phyloP scores from a whole-genome alignment of 257 asterid species.

The Solanum dulcamara region DNA sequence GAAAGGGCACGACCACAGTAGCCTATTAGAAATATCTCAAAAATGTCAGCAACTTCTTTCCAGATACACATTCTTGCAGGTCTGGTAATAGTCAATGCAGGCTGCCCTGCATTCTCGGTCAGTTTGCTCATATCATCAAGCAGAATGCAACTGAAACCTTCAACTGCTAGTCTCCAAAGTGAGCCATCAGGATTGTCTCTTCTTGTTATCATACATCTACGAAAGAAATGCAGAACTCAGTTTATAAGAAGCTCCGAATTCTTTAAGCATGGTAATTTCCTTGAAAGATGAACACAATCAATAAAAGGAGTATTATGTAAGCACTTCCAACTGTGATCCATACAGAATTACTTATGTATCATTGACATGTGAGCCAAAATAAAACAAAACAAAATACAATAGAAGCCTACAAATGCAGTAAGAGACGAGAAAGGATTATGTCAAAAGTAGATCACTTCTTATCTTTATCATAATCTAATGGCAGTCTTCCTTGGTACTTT shows the following conservation, averaged over 20 bases:
- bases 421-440: background rate
- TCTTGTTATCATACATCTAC: conserved; percentile 95
- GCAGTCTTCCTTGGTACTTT: background rate
- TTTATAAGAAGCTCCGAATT: background rate
- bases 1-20: conserved; percentile 91
- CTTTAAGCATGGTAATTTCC: background rate
- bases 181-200: conserved; percentile 90
- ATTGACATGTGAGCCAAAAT: background rate
- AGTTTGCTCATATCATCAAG: conserved; percentile 47
- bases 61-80: conserved; percentile 67
- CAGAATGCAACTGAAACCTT: conserved; percentile 62
- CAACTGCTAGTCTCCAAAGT: conserved; percentile 92
- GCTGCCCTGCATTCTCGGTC: conserved; percentile 16
- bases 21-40: conserved; percentile 80
- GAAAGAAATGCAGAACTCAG: conserved; percentile 2
- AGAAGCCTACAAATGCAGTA: background rate
- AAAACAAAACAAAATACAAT: background rate
- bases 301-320: background rate
- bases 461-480: background rate
- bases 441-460: background rate
- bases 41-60: conserved; percentile 95
- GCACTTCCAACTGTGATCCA: background rate
- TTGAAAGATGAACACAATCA: background rate
- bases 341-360: background rate
- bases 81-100: conserved; percentile 27